Evolutionary conservation across 2,329 filamentous ascomycete species (phyloP).

Genomic region (Lithohypha guttulata): DNA sequence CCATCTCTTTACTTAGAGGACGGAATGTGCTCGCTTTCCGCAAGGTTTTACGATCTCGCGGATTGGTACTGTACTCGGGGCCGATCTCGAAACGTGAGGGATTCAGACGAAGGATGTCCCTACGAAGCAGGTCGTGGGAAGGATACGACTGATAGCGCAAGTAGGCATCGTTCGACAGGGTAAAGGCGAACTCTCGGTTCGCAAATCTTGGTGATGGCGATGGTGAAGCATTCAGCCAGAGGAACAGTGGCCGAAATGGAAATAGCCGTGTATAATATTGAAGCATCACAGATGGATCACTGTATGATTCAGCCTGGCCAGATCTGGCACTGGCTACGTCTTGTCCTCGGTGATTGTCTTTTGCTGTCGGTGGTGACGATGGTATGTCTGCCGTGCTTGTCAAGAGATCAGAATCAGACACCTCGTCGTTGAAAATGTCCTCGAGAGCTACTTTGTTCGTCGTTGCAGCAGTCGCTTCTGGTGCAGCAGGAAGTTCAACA

Average conservation of each 20-base stretch:
- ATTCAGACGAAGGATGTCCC: conserved; percentile 78
- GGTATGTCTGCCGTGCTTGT: conserved; percentile 35
- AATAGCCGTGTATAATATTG: conserved; percentile 94
- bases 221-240: conserved; percentile 93
- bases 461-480: conserved; percentile 10
- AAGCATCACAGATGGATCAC: conserved; percentile 64
- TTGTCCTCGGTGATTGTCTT: conserved; percentile 29
- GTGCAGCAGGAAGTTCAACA: conserved; percentile 20
- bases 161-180: conserved; percentile 83
- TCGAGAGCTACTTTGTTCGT: conserved; percentile 38
- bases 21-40: conserved; percentile 72
- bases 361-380: conserved; percentile 18
- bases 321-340: conserved; percentile 26
- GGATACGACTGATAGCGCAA: conserved; percentile 78
- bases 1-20: conserved; percentile 82
- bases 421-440: conserved; percentile 40
- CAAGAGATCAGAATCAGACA: conserved; percentile 43
- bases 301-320: conserved; percentile 9
- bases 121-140: conserved; percentile 64
- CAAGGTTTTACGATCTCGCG: conserved; percentile 80
- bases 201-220: conserved; percentile 77
- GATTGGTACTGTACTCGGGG: conserved; percentile 90
- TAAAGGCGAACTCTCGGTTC: conserved; percentile 93
- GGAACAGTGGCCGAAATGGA: conserved; percentile 86
- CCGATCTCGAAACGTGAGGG: conserved; percentile 96